Base-by-base conservation (phyloP, 2,329 filamentous ascomycete genomes). In the Gnomoniopsis smithogilvyi region DNA sequence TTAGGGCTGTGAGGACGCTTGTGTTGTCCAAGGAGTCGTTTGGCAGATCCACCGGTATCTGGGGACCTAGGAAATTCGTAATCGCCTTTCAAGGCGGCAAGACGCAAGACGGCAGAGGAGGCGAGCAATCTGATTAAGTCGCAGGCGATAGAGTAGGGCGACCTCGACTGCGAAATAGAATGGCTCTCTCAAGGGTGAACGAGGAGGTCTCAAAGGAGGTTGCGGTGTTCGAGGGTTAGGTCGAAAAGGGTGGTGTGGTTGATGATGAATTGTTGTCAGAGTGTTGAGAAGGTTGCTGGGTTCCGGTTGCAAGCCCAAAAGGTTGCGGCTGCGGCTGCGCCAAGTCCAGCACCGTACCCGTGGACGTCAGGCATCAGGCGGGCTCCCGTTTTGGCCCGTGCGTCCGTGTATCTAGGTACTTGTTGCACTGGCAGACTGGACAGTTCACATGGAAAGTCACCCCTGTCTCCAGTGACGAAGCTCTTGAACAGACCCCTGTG, bases 1-100 rank as follows among this genome's bases (percentile, higher is more conserved):
- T 64, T 65, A 65, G 65, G 63, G 19, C 46, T 26, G n/a, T 26
- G 24, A 36, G 19, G 53, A 60, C 46, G 49, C 52, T 33, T 58
- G 59, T 66, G 67, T 61, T 62, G 48, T 22, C 17, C 30, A 51
- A 36, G 46, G 52, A 62, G 58, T 56, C 26, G 26, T 33, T 43
- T 55, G 43, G 54, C 52, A 51, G 46, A 33, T 54, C 56, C 26
- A 60, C 36, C 46, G 60, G 34, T 48, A 48, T 36, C 45, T 58
- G 54, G 59, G 26, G 33, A 57, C 22, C 51, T 41, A n/a, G 43
- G 51, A 47, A 54, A 36, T 54, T 51, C 51, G 50, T 47, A 51
- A 45, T 61, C 49, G 49, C 56, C 21, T 38, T 48, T 46, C 11
- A 46, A 22, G 50, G 50, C 38, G 19, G 24, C 17, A 53, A 46